Evolutionary conservation across 2,329 filamentous ascomycete species (phyloP), one percentile per base, ranked within the genome.

Genomic region (Neofusicoccum sp.): DNA sequence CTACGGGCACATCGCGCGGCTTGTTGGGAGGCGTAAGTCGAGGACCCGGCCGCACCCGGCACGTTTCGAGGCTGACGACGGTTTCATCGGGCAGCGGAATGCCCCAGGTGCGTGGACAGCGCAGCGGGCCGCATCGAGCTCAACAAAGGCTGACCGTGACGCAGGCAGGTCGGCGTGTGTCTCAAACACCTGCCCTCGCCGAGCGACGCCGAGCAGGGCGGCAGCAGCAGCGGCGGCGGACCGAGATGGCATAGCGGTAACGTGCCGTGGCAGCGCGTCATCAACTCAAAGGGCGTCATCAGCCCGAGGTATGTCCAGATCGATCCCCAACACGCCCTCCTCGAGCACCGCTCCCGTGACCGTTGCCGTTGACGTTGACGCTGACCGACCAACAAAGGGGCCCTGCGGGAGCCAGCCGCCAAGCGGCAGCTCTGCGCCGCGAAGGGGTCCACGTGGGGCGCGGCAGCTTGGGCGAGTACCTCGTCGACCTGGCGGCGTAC

Each of bases 231-330:
- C 39, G 77, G 77, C 48, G 75, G 78, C 60, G 70, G 66, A 75
- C 66, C 73, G 43, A 70, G 79, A 63, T 96, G 89, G 78, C 89
- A 97, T 75, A 81, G 84, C 64, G 81, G 80, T 29, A 97, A 89
- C 67, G 94, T 98, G 3, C 94, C 94, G 0, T 98, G 94, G 94
- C 94, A 98, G 80, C 83, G 95, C 64, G 91, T 98, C 64, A 90
- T 98, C 73, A 97, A 94, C 75, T 81, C 91, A 12, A 94, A 91
- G 77, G 93, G 94, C 28, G 81, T 87, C 64, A 96, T 98, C 68
- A 96, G 93, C 48, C 90, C 90, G 6, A 86, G 93, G 92, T 94
- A 71, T 68, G 79, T 74, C 56, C 41, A n/a, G 34, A 33, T 41
- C n/a, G 12, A 31, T 5, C 8, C 22, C 41, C 56, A 60, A 49